phyloP scores from a whole-genome alignment of 2,329 filamentous ascomycete species.

The Teratosphaeriaceae sp. region DNA sequence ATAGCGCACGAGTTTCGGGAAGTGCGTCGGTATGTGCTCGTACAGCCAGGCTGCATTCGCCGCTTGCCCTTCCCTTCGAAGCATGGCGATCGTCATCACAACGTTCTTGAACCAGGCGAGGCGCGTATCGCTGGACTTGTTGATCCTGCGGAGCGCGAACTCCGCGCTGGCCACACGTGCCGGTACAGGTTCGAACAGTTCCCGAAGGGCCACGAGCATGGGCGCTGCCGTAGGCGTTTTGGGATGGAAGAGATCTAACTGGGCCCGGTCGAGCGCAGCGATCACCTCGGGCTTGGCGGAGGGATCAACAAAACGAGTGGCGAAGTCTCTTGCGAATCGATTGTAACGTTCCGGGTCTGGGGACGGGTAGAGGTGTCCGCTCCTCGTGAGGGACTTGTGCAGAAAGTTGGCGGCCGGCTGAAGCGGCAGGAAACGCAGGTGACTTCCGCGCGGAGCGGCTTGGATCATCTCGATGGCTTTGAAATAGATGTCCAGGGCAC shows the following conservation, averaged over 20 bases:
- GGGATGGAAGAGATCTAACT: not conserved
- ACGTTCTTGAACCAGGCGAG: too few species aligned
- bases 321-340: not conserved
- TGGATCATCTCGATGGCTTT: constrained; percentile 5
- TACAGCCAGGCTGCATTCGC: too few species aligned
- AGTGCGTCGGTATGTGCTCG: too few species aligned
- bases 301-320: too few species aligned
- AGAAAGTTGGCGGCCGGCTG: not conserved
- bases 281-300: too few species aligned
- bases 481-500: constrained; percentile 13
- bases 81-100: too few species aligned
- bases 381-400: not conserved
- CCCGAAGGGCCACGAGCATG: not conserved
- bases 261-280: not conserved
- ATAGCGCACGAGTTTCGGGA: too few species aligned
- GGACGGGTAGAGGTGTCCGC: not conserved
- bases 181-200: not conserved
- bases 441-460: not conserved
- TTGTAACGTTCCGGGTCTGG: not conserved
- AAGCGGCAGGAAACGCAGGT: not conserved
- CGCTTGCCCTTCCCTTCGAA: too few species aligned
- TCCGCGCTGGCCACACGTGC: too few species aligned
- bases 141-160: too few species aligned
- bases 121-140: too few species aligned
- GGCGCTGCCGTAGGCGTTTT: not conserved